phyloP scores from a whole-genome alignment of 2,329 filamentous ascomycete species.

The Fusarium vanettenii region DNA sequence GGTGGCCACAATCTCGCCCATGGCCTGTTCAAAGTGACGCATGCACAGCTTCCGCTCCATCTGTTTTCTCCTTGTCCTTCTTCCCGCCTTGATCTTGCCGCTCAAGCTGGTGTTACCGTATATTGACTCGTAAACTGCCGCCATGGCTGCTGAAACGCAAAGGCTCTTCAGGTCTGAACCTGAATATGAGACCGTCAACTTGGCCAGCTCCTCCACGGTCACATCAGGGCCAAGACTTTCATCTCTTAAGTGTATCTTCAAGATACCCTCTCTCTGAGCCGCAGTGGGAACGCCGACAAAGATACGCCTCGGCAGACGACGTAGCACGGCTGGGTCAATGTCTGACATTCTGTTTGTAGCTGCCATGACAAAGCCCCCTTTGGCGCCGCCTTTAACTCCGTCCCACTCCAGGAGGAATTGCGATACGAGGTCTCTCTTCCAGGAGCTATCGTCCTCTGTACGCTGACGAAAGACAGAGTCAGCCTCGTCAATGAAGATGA shows the following conservation, averaged over 20 bases:
- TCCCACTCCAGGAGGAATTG: neutral
- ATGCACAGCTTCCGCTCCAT: neutral
- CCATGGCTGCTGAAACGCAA: neutral
- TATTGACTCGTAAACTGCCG: neutral
- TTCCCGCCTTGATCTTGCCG: neutral
- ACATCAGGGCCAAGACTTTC: neutral
- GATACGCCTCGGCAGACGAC: neutral
- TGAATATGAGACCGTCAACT: neutral
- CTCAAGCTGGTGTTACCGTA: neutral
- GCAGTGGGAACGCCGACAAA: neutral
- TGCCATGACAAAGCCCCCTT: neutral
- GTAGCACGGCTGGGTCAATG: neutral
- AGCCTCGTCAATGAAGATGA: slow-evolving; percentile 8
- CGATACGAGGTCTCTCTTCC: neutral
- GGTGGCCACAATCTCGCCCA: neutral
- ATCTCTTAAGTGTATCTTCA: neutral
- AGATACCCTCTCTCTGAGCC: neutral
- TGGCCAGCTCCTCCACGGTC: neutral
- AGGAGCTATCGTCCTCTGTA: neutral
- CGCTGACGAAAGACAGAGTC: neutral
- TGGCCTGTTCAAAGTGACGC: neutral
- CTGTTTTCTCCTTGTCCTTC: neutral
- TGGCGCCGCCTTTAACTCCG: neutral
- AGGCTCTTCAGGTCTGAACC: neutral
- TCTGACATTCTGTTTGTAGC: neutral